Evolutionary conservation across 768 basidiomycete species (phyloP), one percentile per base, ranked within the genome.

Genomic region (Russula lepida): DNA sequence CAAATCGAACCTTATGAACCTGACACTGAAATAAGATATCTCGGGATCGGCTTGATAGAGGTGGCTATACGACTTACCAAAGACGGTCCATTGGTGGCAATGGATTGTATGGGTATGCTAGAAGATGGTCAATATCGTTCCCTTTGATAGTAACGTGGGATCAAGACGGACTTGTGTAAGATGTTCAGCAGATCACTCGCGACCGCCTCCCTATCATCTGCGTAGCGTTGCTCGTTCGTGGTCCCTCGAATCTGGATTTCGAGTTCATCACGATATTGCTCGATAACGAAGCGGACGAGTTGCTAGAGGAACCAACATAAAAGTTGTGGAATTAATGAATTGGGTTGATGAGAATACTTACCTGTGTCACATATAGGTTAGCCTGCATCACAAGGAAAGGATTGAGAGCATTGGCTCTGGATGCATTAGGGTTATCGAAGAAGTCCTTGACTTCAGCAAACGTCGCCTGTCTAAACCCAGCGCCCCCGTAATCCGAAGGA

Each of bases 1-100:
- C 91, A 71, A 92, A 95, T 60, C 93, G 85, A 64, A 95, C 92
- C 79, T 95, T 95, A 71, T 90, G 86, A 17, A 95, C 90, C 85
- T 88, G 64, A 35, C 74, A 55, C 28, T 17, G 7, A 21, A 15
- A 44, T 59, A 44, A 47, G 30, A 57, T 30, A 49, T 56, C 49
- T n/a, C 35, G n/a, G 15, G 33, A 39, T 46, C 30, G 44, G 32
- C 58, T 17, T 33, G 9, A 33, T 53, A 52, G 2, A 28, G 33
- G 54, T n/a, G 9, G 35, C 33, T 52, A 61, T 54, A 39, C 5
- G n/a, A 56, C 77, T 69, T 60, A 80, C 88, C 76, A 91, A 74
- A 58, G 88, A 89, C 6, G 89, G 89, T 4, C 89, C 89, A 69
- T 89, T 93, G 52, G 86, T 89, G 35, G 92, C 92, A 67, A 95